Conservation (phyloP, 805 yeast species). For the Saccharomycodes ludwigii region DNA sequence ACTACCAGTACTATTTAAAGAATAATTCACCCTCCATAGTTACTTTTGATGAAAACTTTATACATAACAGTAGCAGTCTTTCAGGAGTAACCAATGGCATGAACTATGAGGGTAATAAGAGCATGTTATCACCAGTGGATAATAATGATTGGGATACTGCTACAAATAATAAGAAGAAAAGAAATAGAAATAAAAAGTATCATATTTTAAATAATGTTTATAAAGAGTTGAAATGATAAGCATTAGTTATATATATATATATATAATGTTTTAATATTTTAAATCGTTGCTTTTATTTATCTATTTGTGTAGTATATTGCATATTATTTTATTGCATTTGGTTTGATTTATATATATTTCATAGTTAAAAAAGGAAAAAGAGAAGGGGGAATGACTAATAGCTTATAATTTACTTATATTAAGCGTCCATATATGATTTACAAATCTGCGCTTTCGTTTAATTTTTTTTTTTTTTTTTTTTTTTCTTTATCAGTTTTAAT, state of each 20-base stretch:
- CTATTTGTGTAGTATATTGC: not conserved
- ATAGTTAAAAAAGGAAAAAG: not conserved
- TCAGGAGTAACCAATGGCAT: too few species aligned
- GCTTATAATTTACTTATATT: too few species aligned
- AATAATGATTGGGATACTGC: conserved; percentile 20
- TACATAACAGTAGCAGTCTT: too few species aligned
- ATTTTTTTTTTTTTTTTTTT: too few species aligned
- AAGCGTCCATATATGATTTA: too few species aligned
- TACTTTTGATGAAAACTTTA: too few species aligned
- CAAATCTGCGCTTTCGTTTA: too few species aligned
- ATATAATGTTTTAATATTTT: not conserved
- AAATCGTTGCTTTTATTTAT: not conserved
- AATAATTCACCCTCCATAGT: too few species aligned
- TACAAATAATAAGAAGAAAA: conserved; percentile 12
- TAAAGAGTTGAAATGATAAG: conserved; percentile 12
- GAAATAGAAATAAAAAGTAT: conserved; percentile 17
- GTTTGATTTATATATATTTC: not conserved
- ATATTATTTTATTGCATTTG: not conserved
- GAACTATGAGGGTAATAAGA: too few species aligned
- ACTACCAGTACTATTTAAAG: too few species aligned
- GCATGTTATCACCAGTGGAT: too few species aligned
- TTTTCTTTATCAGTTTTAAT: too few species aligned
- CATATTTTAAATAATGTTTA: conserved; percentile 18
- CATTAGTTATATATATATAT: not conserved
- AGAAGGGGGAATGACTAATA: not conserved